Conservation (phyloP, 495 filamentous ascomycete genomes). For the Lophiotrema nucula region DNA sequence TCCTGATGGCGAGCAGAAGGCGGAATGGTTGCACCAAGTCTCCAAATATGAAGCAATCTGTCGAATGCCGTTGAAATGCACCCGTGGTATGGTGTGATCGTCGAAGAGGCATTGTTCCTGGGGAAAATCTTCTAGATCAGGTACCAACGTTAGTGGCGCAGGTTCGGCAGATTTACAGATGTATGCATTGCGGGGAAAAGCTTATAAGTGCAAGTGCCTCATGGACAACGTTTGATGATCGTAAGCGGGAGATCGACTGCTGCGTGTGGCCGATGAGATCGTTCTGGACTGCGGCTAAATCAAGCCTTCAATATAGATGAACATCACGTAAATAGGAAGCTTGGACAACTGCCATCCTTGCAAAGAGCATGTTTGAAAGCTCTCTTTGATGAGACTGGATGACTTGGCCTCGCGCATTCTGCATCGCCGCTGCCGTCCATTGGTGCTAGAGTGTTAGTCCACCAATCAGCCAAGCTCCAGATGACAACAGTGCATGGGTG, state of each 20-base stretch:
- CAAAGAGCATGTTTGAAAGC: not conserved
- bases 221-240: conserved; percentile 1
- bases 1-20: not conserved
- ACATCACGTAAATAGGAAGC: conserved; percentile 1
- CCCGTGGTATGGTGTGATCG: no score
- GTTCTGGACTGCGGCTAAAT: conserved; percentile 32
- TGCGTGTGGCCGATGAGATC: conserved; percentile 9
- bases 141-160: conserved; percentile 13
- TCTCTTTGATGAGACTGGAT: conserved; percentile 11
- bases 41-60: no score
- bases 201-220: conserved; percentile 15
- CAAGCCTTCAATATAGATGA: conserved; percentile 9
- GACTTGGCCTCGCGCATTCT: conserved; percentile 6
- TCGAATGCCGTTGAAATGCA: no score
- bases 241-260: conserved; percentile 26
- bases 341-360: no score
- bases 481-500: conserved; percentile 9
- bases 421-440: not conserved
- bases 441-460: not conserved
- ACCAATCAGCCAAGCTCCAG: conserved; percentile 13
- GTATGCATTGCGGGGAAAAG: conserved; percentile 34
- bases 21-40: no score
- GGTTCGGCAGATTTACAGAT: conserved; percentile 33
- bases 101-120: conserved; percentile 5
- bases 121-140: conserved; percentile 5